Base-by-base conservation (phyloP, 1,139 yeast species). In the Suzukiozyma palmioleophila region DNA sequence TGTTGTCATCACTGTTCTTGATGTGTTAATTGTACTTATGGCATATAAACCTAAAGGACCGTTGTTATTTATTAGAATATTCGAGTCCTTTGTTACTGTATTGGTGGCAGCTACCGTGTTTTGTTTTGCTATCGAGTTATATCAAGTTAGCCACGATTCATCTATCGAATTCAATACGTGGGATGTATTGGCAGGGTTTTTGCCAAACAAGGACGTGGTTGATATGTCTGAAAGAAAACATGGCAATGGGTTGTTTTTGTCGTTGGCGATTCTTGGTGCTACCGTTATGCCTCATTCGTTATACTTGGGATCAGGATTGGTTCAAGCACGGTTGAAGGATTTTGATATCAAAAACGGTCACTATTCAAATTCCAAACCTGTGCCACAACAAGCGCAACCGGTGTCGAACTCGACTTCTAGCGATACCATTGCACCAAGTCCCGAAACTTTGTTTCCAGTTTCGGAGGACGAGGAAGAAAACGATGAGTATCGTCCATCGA, bases 201-300 rank as follows among this genome's bases (percentile, higher is more conserved):
- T 92, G 29, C 98, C 98, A 2, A 83, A 86, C 24, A 70, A 64
- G 26, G 77, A 79, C 38, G 79, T 88, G 13, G 73, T 88, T 29
- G 75, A 69, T 45, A 62, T 67, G 62, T 57, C 62, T n/a, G 86
- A 87, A 40, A 51, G 69, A 39, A 79, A 82, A 43, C 82, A 86
- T 29, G 75, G 74, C 11, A 69, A 64, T 49, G 97, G 97, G 0
- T 67, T 90, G 33, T 92, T 86, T 56, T 68, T 88, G 32, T 81
- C 96, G 38, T 80, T 95, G 50, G 97, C 97, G 16, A 85, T 92
- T 40, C 69, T 92, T 40, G 98, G 98, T 15, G 97, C 97, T 24
- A 94, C 97, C 1, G 95, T 92, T 25, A 92, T 92, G 98, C 98
- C 98, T 3, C 98, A 92, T 59, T 84, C 95, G 1, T 68, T 92